Evolutionary conservation across 1,139 yeast species (phyloP).

Genomic region (Candida tetrigidarum): DNA sequence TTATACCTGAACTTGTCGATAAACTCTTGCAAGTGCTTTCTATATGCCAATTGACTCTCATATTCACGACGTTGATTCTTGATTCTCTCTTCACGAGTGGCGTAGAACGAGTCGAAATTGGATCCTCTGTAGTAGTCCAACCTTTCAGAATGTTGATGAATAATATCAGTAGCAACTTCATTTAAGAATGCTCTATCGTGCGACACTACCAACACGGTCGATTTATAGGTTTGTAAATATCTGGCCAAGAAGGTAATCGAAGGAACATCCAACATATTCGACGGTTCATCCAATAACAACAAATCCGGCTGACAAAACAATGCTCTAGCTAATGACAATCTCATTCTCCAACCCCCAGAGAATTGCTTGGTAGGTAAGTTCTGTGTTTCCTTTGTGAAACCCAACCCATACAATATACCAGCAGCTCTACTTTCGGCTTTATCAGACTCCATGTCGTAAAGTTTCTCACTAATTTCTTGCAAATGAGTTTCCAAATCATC

Average conservation of each 20-base stretch:
- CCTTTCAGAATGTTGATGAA: slow-evolving; percentile 96
- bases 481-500: slow-evolving; percentile 82
- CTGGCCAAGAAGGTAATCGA: slow-evolving; percentile 92
- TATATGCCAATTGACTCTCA: slow-evolving; percentile 94
- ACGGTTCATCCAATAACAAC: slow-evolving; percentile 93
- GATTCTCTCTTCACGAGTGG: slow-evolving; percentile 93
- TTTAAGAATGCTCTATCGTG: slow-evolving; percentile 97
- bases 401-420: slow-evolving; percentile 89
- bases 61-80: slow-evolving; percentile 94
- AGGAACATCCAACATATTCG: slow-evolving; percentile 99
- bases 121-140: slow-evolving; percentile 95
- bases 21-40: slow-evolving; percentile 90
- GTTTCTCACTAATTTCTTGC: slow-evolving; percentile 77
- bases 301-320: slow-evolving; percentile 96
- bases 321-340: slow-evolving; percentile 97
- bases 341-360: slow-evolving; percentile 99
- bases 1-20: slow-evolving; percentile 96
- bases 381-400: slow-evolving; percentile 90
- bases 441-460: slow-evolving; percentile 93
- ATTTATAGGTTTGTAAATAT: slow-evolving; percentile 85
- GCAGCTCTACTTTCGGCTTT: slow-evolving; percentile 99
- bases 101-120: slow-evolving; percentile 89
- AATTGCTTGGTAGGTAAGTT: slow-evolving; percentile 81
- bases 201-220: slow-evolving; percentile 93
- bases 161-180: slow-evolving; percentile 97